Conservation (phyloP, 306 rosid genomes). For the Pyrus pyrifolia region DNA sequence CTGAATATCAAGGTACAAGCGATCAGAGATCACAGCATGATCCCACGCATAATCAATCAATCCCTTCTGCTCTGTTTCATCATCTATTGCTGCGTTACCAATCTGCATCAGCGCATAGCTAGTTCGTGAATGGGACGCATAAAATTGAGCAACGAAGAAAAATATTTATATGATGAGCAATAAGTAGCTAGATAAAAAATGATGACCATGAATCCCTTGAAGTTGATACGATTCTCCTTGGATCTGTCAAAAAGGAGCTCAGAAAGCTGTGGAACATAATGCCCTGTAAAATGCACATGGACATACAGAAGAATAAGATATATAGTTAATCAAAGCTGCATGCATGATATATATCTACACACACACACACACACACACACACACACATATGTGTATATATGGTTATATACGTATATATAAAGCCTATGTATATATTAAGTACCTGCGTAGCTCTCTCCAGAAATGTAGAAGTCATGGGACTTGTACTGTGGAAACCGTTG, state of each 20-base stretch:
- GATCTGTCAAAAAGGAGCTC: slow-evolving; percentile 36
- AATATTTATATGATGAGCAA: background rate
- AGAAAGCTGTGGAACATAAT: slow-evolving; percentile 61
- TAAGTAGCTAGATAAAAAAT: background rate
- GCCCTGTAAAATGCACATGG: slow-evolving; percentile 43
- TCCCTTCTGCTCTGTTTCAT: slow-evolving; percentile 39
- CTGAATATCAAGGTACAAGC: slow-evolving; percentile 21
- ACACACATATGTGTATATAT: background rate
- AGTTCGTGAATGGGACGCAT: background rate
- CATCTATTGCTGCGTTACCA: slow-evolving; percentile 40
- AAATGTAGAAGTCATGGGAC: slow-evolving; percentile 68
- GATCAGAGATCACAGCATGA: slow-evolving; percentile 44
- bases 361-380: background rate
- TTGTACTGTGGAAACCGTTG: slow-evolving; percentile 66
- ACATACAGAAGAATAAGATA: background rate
- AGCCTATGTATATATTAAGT: background rate
- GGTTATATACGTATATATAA: no score
- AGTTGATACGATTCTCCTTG: slow-evolving; percentile 24
- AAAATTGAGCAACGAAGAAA: background rate
- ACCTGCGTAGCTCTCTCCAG: slow-evolving; percentile 97
- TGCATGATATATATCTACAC: background rate
- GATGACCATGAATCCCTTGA: slow-evolving; percentile 47
- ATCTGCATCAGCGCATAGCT: slow-evolving; percentile 15
- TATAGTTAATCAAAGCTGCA: background rate
- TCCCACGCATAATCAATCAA: slow-evolving; percentile 48